These are phyloP conservation scores for Agaricus subrufescens DNA, from an alignment of 768 basidiomycete genomes.

Conservation along the genomic window DNA sequence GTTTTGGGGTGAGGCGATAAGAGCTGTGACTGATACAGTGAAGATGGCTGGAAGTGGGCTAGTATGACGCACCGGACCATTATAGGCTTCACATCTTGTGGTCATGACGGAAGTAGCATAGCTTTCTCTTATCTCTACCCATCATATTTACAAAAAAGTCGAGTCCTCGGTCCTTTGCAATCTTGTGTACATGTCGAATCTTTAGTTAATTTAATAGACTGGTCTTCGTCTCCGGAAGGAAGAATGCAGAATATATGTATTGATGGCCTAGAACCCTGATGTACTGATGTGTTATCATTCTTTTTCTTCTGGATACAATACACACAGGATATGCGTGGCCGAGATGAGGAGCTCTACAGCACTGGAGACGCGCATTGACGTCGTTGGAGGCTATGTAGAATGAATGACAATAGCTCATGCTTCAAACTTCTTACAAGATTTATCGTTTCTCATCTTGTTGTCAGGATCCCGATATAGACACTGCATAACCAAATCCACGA, in stretches of 20 bases:
- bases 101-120: too few species aligned
- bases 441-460: not conserved
- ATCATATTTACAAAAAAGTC: too few species aligned
- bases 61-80: constrained; percentile 32
- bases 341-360: not conserved
- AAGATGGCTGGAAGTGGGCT: constrained; percentile 76
- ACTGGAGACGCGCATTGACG: not conserved
- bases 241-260: too few species aligned
- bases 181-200: too few species aligned
- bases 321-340: not conserved
- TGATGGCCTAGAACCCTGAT: too few species aligned
- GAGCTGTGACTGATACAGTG: constrained; percentile 59
- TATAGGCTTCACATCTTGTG: not conserved
- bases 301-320: not conserved
- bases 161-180: too few species aligned
- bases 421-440: not conserved
- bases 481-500: not conserved
- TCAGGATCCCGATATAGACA: not conserved
- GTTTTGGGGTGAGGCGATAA: constrained; percentile 47
- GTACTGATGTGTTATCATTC: too few species aligned
- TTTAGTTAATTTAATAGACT: too few species aligned
- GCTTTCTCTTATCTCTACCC: too few species aligned
- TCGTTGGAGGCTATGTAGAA: not conserved
- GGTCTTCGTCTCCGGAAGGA: too few species aligned
- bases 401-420: not conserved